These are phyloP conservation scores for Polyplosphaeria fusca DNA, from an alignment of 495 filamentous ascomycete species.

Conservation along the genomic window DNA sequence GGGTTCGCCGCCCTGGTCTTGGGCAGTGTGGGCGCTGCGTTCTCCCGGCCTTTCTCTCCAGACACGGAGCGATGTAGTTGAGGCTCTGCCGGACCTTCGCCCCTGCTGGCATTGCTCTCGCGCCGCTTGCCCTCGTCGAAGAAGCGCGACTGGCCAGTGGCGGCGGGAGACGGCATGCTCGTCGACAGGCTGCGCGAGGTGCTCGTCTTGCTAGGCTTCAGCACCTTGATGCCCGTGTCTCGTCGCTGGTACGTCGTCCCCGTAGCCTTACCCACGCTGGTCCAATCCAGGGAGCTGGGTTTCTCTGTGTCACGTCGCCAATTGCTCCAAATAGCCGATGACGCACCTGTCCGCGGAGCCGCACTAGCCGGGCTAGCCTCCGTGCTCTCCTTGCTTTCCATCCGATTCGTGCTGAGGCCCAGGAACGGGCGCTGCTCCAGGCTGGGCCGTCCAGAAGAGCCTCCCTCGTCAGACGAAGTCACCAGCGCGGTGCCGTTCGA, in stretches of 20 bases:
- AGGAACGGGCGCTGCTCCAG: conserved; percentile 27
- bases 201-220: conserved; percentile 39
- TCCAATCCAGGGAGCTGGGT: conserved; percentile 39
- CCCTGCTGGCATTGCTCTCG: conserved; percentile 14
- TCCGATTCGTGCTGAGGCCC: conserved; percentile 9
- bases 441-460: conserved; percentile 20
- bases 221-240: conserved; percentile 45
- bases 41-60: conserved; percentile 44
- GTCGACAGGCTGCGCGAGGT: conserved; percentile 34
- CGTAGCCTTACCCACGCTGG: conserved; percentile 33
- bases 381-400: conserved; percentile 24
- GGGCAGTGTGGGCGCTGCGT: conserved; percentile 41
- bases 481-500: conserved; percentile 3
- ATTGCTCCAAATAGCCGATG: conserved; percentile 44
- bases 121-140: conserved; percentile 42
- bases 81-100: conserved; percentile 8
- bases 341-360: conserved; percentile 35
- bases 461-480: conserved; percentile 24
- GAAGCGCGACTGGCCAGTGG: conserved; percentile 40
- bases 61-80: conserved; percentile 21
- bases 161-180: conserved; percentile 13
- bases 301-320: conserved; percentile 41
- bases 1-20: conserved; percentile 68
- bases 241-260: conserved; percentile 38
- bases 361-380: conserved; percentile 32